Percentiles rank a stretch among this genome's conserved stretches.
Evolutionary conservation across 2,329 filamentous ascomycete species (phyloP).

Genomic region (Anisogramma anomala): DNA sequence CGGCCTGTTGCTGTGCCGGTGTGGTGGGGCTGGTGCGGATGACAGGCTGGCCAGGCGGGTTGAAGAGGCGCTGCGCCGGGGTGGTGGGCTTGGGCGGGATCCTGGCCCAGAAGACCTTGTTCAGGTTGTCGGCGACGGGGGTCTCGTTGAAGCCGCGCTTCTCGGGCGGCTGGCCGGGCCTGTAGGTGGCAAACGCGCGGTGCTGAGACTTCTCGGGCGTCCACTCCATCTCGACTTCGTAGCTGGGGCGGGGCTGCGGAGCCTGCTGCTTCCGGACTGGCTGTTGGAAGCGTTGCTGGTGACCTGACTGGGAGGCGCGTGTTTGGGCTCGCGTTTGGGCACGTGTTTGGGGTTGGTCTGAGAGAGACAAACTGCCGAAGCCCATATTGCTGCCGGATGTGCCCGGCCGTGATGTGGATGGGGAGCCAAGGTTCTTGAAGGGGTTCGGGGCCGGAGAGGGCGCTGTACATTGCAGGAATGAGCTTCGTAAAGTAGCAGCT

Average conservation of each 20-base stretch:
- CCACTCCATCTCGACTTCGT: conserved; percentile 62
- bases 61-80: conserved; percentile 51
- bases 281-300: not conserved
- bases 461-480: no score
- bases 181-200: conserved; percentile 40
- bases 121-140: conserved; percentile 31
- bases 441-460: no score
- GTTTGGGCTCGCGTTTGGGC: conserved; percentile 1
- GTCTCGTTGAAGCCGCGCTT: conserved; percentile 34
- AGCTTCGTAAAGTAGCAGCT: no score
- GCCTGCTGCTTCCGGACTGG: conserved; percentile 14
- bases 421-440: no score
- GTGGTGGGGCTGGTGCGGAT: conserved; percentile 35
- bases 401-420: not conserved
- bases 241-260: conserved; percentile 17
- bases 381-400: conserved; percentile 8
- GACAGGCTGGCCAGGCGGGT: conserved; percentile 46
- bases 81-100: conserved; percentile 57
- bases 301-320: not conserved
- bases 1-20: no score
- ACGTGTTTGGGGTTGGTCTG: conserved; percentile 8
- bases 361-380: conserved; percentile 16
- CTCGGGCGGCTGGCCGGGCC: conserved; percentile 26
- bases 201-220: conserved; percentile 47
- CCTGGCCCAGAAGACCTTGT: conserved; percentile 53